Conservation (phyloP, 495 filamentous ascomycete genomes). For the Talaromyces liani region DNA sequence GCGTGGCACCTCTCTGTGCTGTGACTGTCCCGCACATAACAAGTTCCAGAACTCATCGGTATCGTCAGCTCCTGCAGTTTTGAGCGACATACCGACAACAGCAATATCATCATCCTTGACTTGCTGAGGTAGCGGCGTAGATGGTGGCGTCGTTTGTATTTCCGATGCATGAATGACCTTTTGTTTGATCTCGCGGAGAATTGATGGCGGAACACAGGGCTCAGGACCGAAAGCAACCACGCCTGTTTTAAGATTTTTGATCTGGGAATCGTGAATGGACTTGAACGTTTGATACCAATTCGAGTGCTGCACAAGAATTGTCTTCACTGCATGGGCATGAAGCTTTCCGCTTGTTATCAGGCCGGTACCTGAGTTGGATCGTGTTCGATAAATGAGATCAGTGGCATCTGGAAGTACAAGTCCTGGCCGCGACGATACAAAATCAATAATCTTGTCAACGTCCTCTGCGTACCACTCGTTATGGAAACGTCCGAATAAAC, state of each 20-base stretch:
- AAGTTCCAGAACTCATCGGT: constrained; percentile 38
- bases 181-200: constrained; percentile 17
- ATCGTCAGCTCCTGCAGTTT: constrained; percentile 41
- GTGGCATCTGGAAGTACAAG: constrained; percentile 34
- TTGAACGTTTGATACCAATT: constrained; percentile 33
- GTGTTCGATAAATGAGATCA: constrained; percentile 19
- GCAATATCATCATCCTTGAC: constrained; percentile 33
- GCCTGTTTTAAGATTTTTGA: constrained; percentile 10
- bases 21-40: constrained; percentile 30
- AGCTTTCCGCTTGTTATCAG: constrained; percentile 16
- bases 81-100: constrained; percentile 44
- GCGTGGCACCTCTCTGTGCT: constrained; percentile 29
- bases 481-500: constrained; percentile 30
- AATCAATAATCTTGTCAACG: constrained; percentile 10
- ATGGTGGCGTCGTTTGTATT: not conserved
- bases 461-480: constrained; percentile 12
- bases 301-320: constrained; percentile 34
- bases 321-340: constrained; percentile 24
- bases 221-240: constrained; percentile 36
- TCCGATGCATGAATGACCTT: constrained; percentile 21
- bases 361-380: constrained; percentile 20
- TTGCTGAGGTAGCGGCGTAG: not conserved
- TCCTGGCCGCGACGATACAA: constrained; percentile 17
- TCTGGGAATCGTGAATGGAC: constrained; percentile 9
- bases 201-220: constrained; percentile 29